A percentile compares a stretch with the other conserved stretches of the same genome.
These are phyloP conservation scores for Trichosporon sp. DNA, from an alignment of 1,284 basidiomycete species.

Conservation along the genomic window DNA sequence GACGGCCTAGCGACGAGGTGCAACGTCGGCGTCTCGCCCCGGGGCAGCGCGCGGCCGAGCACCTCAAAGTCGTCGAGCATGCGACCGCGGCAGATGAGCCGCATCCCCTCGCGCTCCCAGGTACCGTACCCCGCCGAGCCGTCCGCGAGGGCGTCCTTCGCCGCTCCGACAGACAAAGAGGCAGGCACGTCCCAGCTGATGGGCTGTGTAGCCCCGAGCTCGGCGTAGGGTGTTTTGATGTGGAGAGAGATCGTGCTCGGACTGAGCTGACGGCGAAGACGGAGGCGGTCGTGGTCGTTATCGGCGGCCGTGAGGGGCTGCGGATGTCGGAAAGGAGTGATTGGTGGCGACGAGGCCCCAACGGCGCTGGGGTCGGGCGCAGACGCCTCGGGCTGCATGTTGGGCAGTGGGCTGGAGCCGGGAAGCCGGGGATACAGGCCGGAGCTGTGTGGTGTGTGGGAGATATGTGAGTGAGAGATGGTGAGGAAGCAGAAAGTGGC, in stretches of 20 bases:
- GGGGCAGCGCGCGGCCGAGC: constrained; percentile 29
- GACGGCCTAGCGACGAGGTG: constrained; percentile 35
- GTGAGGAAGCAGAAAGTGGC: not conserved
- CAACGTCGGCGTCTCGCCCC: constrained; percentile 22
- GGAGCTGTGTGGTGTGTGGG: not conserved
- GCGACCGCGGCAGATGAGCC: constrained; percentile 40
- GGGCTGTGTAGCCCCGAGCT: constrained; percentile 10
- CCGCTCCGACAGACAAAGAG: constrained; percentile 18
- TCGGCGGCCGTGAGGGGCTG: not conserved
- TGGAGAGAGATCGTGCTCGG: constrained; percentile 21
- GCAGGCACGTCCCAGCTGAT: constrained; percentile 17
- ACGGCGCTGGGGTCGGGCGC: constrained; percentile 3
- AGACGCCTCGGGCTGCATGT: constrained; percentile 18
- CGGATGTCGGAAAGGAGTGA: constrained; percentile 4
- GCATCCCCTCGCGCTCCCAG: constrained; percentile 37
- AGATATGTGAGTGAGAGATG: not conserved
- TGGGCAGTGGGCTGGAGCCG: not conserved
- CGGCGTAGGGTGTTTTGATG: constrained; percentile 33
- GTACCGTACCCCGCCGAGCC: constrained; percentile 28
- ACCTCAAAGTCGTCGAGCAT: constrained; percentile 39
- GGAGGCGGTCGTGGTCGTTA: constrained; percentile 6
- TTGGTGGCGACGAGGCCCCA: constrained; percentile 9
- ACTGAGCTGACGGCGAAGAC: not conserved
- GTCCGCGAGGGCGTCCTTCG: constrained; percentile 32
- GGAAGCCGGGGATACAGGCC: too few relatives aligned